phyloP scores from a whole-genome alignment of 331 rosid genomes.

The Rhamnella rubrinervis region DNA sequence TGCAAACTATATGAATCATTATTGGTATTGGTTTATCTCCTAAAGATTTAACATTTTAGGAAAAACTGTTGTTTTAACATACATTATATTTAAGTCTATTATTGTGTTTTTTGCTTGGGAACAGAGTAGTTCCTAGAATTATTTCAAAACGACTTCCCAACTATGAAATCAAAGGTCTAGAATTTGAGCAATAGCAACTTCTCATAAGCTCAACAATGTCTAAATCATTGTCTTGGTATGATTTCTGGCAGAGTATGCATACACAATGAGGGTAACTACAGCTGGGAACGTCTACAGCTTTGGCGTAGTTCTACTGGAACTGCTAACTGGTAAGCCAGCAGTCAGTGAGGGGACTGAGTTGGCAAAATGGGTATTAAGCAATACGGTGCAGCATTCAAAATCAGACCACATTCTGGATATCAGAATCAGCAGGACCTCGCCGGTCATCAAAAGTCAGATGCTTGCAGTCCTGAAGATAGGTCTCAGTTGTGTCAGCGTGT shows the following conservation, averaged over 20 bases:
- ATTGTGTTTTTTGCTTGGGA: neutral
- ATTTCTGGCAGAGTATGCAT: conserved; percentile 77
- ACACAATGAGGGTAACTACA: conserved; percentile 73
- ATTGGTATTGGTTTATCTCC: too few species aligned
- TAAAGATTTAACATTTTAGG: too few species aligned
- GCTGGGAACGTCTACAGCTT: conserved; percentile 87
- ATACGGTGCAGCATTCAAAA: conserved; percentile 40
- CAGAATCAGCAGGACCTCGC: conserved; percentile 60
- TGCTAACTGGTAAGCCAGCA: conserved; percentile 82
- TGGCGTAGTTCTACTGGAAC: conserved; percentile 77
- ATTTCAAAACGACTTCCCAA: too few species aligned
- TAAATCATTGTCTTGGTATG: conserved; percentile 13
- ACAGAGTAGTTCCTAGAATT: too few species aligned
- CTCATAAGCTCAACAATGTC: neutral
- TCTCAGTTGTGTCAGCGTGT: conserved; percentile 55
- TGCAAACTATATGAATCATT: too few species aligned
- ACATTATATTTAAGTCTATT: neutral
- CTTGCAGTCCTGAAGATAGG: conserved; percentile 67
- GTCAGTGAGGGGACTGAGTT: conserved; percentile 79
- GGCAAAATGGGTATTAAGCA: conserved; percentile 61
- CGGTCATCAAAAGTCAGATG: conserved; percentile 66
- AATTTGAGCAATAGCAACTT: too few species aligned
- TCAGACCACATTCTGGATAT: conserved; percentile 60
- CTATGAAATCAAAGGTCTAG: too few species aligned
- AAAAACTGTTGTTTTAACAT: too few species aligned